These are phyloP conservation scores for Asterionellopsis glacialis DNA, from an alignment of 108 stramenopile species.

Conservation along the genomic window DNA sequence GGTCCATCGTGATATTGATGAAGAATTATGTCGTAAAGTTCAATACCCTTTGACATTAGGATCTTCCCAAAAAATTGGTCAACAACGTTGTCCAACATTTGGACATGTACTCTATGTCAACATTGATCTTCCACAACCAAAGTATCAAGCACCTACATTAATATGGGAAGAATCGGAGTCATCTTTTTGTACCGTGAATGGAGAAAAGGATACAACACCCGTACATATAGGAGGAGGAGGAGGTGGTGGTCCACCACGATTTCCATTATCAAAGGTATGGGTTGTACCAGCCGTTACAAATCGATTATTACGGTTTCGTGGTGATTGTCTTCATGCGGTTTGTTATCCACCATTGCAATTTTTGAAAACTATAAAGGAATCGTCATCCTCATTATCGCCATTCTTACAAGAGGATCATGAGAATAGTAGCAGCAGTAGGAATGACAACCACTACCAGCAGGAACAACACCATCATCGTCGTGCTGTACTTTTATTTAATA, in stretches of 20 bases:
- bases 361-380: background rate
- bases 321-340: constrained; percentile 9
- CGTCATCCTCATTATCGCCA: too few relatives aligned
- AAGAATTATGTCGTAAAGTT: constrained; percentile 1
- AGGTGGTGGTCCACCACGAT: constrained; percentile 1
- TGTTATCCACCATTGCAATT: constrained; percentile 1
- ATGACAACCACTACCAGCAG: background rate
- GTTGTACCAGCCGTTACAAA: constrained; percentile 1
- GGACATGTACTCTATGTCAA: constrained; percentile 9
- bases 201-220: too few relatives aligned
- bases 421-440: too few relatives aligned
- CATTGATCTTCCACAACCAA: background rate
- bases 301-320: constrained; percentile 5
- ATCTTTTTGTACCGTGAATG: too few relatives aligned
- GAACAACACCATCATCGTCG: background rate
- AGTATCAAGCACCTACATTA: background rate
- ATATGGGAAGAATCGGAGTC: too few relatives aligned
- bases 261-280: constrained; percentile 2
- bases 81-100: constrained; percentile 7
- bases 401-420: too few relatives aligned
- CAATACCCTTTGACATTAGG: background rate
- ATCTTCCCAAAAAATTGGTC: background rate
- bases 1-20: constrained; percentile 11
- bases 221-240: background rate
- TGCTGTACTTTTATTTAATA: constrained; percentile 8